A percentile compares a stretch with the other conserved stretches of the same genome.
Evolutionary conservation across 148 eudicot genomes (phyloP).

Genomic region (Rhododendron mucronatum): DNA sequence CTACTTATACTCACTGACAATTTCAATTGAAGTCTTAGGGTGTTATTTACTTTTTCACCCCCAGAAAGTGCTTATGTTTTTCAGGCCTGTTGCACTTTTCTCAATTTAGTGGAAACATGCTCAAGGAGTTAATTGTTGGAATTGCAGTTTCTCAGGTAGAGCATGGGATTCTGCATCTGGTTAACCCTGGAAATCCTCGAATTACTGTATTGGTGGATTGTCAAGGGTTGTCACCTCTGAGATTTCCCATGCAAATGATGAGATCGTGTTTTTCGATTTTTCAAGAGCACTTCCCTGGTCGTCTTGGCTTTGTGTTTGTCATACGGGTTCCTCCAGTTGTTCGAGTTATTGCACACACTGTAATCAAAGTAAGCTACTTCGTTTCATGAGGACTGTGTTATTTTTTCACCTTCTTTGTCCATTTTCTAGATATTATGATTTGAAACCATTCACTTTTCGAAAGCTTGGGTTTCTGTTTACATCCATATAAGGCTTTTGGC

Average conservation of each 20-base stretch:
- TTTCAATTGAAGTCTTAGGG: background rate
- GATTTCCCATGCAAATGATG: conserved; percentile 73
- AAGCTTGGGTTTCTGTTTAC: background rate
- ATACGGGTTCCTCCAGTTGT: conserved; percentile 79
- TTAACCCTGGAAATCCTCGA: conserved; percentile 53
- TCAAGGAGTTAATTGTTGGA: conserved; percentile 11
- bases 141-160: conserved; percentile 92
- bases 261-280: conserved; percentile 69
- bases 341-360: conserved; percentile 80
- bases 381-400: background rate
- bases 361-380: conserved; percentile 66
- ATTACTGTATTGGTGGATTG: conserved; percentile 84
- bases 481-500: background rate
- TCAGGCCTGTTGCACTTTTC: background rate
- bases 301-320: conserved; percentile 65
- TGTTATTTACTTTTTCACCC: background rate
- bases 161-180: conserved; percentile 62
- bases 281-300: conserved; percentile 83
- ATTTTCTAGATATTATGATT: background rate
- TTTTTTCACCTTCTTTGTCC: background rate
- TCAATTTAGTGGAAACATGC: background rate
- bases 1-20: background rate
- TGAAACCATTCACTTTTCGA: background rate
- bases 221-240: conserved; percentile 70
- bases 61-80: background rate